Evolutionary conservation across 1,284 basidiomycete species (phyloP), one percentile per base, ranked within the genome.

Genomic region (Cryptococcus wingfieldii): DNA sequence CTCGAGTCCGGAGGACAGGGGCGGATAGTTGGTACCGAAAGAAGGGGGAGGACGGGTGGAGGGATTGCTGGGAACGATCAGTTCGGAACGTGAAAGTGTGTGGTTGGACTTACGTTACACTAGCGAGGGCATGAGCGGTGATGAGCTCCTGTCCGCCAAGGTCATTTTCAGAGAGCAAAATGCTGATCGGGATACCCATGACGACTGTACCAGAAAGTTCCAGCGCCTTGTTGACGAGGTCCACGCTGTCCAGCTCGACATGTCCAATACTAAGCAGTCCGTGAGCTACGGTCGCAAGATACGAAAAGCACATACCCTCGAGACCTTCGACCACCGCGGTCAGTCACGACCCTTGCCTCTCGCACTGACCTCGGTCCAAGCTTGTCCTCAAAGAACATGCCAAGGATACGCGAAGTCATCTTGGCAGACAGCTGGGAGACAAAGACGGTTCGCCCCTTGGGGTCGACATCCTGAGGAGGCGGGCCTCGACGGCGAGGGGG

Each of bases 381-480:
- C 75, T 91, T 93, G 75, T 96, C 90, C 81, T 98, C 95, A 74
- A 99, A 98, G 81, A 99, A 98, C 78, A 95, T 90, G 61, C 93
- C 93, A 75, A 99, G 81, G 80, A 98, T 95, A 71, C 90, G 84
- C 70, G 93, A 91, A 56, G 91, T 95, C 74, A 98, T 86, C 70
- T 91, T 86, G 56, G 92, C 90, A 66, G 95, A 90, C 72, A 99
- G 86, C 80, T 98, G 95, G 68, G 93, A 94, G 74, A 97, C 93
- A 79, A 98, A 98, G 64, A 98, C 90, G 66, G 95, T 97, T 76
- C 96, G 89, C 71, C 88, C 86, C 83, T 98, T 94, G 58, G 88
- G 92, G 75, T 92, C 92, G 49, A 74, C 70, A 51, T 74, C 70
- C 25, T 89, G 75, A 5, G 61, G 58, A 7, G 63, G 60, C 9